phyloP scores from a whole-genome alignment of 2,329 filamentous ascomycete genomes.

The Aulographum hederae region DNA sequence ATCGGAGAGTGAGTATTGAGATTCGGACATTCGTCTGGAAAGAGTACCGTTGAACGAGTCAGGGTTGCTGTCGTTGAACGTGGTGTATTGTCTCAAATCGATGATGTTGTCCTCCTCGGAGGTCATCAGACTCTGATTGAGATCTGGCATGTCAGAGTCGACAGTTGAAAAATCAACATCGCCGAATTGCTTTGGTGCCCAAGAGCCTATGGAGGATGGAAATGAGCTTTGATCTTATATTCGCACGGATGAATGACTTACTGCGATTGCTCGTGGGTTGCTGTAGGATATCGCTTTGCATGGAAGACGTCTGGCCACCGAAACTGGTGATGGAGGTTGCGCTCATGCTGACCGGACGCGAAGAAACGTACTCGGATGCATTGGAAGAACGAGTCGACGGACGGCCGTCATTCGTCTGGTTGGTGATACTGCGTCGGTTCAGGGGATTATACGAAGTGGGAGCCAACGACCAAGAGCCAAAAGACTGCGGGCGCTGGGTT shows the following conservation, averaged over 20 bases:
- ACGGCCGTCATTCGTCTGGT: background rate
- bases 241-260: background rate
- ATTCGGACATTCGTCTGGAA: conserved; percentile 49
- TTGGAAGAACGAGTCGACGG: too few species aligned
- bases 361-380: too few species aligned
- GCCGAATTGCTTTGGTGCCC: conserved; percentile 19
- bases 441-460: background rate
- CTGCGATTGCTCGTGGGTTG: background rate
- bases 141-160: conserved; percentile 19
- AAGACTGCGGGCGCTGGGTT: background rate
- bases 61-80: conserved; percentile 12
- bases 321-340: background rate
- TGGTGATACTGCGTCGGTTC: background rate
- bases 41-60: conserved; percentile 25
- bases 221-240: conserved; percentile 8
- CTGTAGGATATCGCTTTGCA: background rate
- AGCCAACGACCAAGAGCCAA: background rate
- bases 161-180: conserved; percentile 19
- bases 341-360: conserved; percentile 1
- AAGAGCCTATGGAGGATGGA: conserved; percentile 18
- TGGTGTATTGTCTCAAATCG: conserved; percentile 18
- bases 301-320: background rate
- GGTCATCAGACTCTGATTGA: conserved; percentile 16
- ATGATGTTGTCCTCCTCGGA: conserved; percentile 22
- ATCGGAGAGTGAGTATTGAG: conserved; percentile 55